Base-by-base conservation (phyloP, 148 eudicot species). In the Chenopodium suecicum region DNA sequence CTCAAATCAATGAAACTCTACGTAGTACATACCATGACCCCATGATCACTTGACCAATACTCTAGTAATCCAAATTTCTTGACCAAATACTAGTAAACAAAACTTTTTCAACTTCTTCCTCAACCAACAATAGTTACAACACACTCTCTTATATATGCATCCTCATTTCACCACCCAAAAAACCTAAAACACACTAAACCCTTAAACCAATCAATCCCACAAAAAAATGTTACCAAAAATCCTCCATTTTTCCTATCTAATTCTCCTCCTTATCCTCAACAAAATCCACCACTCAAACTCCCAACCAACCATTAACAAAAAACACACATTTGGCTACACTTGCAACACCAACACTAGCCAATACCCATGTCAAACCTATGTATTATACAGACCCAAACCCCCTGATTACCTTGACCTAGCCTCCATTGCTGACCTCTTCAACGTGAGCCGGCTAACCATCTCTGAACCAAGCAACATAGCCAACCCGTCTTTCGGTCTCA, bases 381-480 rank as follows among this genome's bases (percentile, higher is more conserved):
- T 86, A 75, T 88, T 84, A 56, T 95, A 84, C 90, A 76, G 89
- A 44, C 86, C 98, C 70, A 46, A 23, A 6, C 22, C 90, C 3
- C 90, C 93, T 46, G 80, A 62, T 82, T 71, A 74, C 91, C 86
- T 4, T 4, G 91, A 95, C 79, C 81, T 95, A 0, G 99, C 90
- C 52, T 65, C 93, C 77, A 78, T 95, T 64, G 90, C 87, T 37
- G 98, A 95, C 76, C 94, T 95, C 66, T 95, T 95, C 86, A 82
- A 87, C 19, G 81, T 91, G n/a, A 93, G 97, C 82, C 90, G 99
- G 4, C 83, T 86, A n/a, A 83, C 78, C 88, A 93, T 95, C 37
- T 74, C 99, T 2, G 77, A 86, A 29, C 94, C 98, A 5, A 93
- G 97, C 82, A 95, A 93, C 83, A 89, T 95, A 32, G 79, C 91